Evolutionary conservation across 2,329 filamentous ascomycete genomes (phyloP), one percentile per base, ranked within the genome.

Genomic region (Fusarium continuum): DNA sequence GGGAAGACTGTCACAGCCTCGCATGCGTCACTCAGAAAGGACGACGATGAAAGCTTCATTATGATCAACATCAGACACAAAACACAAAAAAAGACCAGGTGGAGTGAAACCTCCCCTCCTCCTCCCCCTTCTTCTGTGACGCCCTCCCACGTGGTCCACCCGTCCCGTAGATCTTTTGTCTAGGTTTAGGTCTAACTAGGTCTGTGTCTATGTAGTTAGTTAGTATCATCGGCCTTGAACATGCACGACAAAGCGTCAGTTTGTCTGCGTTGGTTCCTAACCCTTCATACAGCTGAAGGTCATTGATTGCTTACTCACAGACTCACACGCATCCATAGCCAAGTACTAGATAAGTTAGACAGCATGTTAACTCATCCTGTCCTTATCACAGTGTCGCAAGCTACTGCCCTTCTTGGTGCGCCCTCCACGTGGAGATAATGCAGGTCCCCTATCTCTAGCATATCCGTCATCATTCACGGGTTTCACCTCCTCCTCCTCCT

Each of bases 351-450:
- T n/a, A n/a, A n/a, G n/a, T n/a, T 17, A 17, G 13, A 22, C 50
- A 40, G 25, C 50, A 28, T 26, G 38, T 29, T 36, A 35, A 20
- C 16, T 34, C 9, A 26, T 25, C 41, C 35, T 32, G 41, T 28
- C 35, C 47, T 48, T 41, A 39, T 67, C 60, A 55, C 58, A 19
- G 20, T 38, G 25, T 59, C 58, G 47, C 61, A 38, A 22, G n/a
- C 45, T 59, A 19, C 40, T 65, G 34, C 62, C 57, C 41, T 57
- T 47, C 39, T 40, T 44, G 29, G 46, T 62, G 22, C 48, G 16
- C 43, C 22, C 25, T 68, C 61, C 67, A 69, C 67, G 64, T 68
- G 67, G 61, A 65, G 47, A 39, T 58, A 31, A 69, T 68, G 66
- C 64, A 69, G 64, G 61, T 69, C 67, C 67, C 66, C 64, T 66